phyloP scores from a whole-genome alignment of 2,329 filamentous ascomycete species.

The Incumbomyces delicatus region DNA sequence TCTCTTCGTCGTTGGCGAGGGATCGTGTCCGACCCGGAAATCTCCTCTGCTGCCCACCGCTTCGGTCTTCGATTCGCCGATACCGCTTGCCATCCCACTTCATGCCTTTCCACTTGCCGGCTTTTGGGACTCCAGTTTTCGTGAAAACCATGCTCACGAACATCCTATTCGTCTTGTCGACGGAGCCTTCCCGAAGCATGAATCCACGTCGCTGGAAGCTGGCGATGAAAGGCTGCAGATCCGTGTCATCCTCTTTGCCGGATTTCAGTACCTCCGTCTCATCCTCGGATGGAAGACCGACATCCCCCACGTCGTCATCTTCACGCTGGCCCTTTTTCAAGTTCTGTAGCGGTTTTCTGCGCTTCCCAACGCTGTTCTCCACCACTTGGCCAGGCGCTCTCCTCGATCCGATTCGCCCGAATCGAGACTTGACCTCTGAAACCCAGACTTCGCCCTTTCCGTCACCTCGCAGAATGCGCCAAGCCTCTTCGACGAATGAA shows the following conservation, averaged over 20 bases:
- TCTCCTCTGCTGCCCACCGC: conserved; percentile 26
- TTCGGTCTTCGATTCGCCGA: conserved; percentile 24
- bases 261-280: conserved; percentile 38
- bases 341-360: conserved; percentile 32
- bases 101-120: conserved; percentile 58
- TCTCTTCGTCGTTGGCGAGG: conserved; percentile 47
- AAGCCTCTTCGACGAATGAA: conserved; percentile 91
- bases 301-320: conserved; percentile 41
- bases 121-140: conserved; percentile 65
- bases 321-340: conserved; percentile 30
- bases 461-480: conserved; percentile 80
- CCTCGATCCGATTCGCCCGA: conserved; percentile 50
- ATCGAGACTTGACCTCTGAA: conserved; percentile 90
- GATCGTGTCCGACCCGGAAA: conserved; percentile 42
- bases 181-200: conserved; percentile 60
- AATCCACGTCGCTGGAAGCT: conserved; percentile 75
- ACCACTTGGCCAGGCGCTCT: conserved; percentile 38
- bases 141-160: conserved; percentile 95
- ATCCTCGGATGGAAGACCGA: conserved; percentile 38
- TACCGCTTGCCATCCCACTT: conserved; percentile 28
- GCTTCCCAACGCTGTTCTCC: conserved; percentile 61
- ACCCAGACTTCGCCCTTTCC: conserved; percentile 82
- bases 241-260: conserved; percentile 56
- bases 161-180: conserved; percentile 91
- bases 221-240: conserved; percentile 77